phyloP scores from a whole-genome alignment of 768 basidiomycete genomes.

The Auricularia heimuer region DNA sequence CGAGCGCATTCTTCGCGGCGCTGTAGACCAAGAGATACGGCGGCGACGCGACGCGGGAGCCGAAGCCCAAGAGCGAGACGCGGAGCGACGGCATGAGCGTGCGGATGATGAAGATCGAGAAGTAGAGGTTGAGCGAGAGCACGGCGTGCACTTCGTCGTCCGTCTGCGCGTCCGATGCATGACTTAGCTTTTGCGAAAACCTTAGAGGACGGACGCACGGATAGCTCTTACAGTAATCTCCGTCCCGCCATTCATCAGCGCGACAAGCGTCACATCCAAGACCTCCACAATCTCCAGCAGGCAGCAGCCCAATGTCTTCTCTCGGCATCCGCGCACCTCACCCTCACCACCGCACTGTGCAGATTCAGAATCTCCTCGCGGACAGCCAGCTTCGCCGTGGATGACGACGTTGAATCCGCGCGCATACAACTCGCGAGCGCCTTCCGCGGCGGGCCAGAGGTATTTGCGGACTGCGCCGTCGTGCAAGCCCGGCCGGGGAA shows the following conservation, averaged over 20 bases:
- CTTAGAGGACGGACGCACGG: background rate
- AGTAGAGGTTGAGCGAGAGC: constrained; percentile 6
- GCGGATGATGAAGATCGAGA: constrained; percentile 6
- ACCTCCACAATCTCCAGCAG: background rate
- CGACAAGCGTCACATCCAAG: constrained; percentile 7
- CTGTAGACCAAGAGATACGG: too few species aligned
- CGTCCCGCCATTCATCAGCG: constrained; percentile 6
- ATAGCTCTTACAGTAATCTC: background rate
- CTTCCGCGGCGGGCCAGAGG: constrained; percentile 5
- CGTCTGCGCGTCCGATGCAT: constrained; percentile 4
- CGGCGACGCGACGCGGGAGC: too few species aligned
- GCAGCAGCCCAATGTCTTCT: constrained; percentile 7
- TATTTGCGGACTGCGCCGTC: constrained; percentile 6
- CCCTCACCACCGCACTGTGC: background rate
- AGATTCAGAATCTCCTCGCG: constrained; percentile 1
- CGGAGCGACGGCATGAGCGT: constrained; percentile 7
- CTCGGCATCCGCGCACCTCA: background rate
- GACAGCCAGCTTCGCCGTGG: constrained; percentile 8
- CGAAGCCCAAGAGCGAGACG: background rate
- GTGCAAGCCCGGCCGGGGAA: background rate
- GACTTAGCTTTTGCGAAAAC: too few species aligned
- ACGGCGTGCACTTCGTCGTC: background rate
- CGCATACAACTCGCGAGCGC: constrained; percentile 7
- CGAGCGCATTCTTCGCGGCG: too few species aligned
- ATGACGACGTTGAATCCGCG: constrained; percentile 10